These are phyloP conservation scores for Linnemannia exigua DNA, from an alignment of 192 early-diverging fungal species.

Conservation along the genomic window DNA sequence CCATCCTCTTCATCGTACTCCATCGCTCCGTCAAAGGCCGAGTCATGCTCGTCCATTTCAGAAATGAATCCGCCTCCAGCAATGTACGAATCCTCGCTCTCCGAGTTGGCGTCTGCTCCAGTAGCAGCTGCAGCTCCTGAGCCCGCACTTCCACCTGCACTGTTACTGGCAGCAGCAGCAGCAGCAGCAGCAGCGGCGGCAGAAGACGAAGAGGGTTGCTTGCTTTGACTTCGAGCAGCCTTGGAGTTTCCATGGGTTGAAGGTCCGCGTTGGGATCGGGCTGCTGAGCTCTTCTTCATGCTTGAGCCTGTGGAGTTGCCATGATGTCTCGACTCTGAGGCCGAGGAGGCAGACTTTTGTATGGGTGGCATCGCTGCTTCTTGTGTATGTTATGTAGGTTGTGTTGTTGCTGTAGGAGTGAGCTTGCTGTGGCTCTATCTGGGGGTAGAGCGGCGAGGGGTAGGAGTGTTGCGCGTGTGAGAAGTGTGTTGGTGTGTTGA, in stretches of 20 bases:
- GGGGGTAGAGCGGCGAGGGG: background rate
- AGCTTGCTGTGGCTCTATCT: background rate
- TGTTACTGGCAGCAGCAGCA: background rate
- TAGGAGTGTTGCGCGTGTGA: background rate
- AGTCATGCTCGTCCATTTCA: conserved; percentile 57
- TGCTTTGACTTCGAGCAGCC: conserved; percentile 5
- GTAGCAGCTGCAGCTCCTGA: background rate
- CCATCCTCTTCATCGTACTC: conserved; percentile 55
- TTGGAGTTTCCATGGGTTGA: conserved; percentile 2
- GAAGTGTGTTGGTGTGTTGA: too few relatives aligned
- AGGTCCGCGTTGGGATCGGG: background rate
- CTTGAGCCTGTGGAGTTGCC: background rate
- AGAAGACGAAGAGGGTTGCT: background rate
- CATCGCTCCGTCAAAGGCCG: conserved; percentile 51
- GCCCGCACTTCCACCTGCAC: background rate
- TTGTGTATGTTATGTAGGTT: background rate
- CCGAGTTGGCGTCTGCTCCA: conserved; percentile 17
- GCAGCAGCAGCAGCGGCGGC: background rate
- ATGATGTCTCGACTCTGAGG: conserved; percentile 12
- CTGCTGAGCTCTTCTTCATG: background rate
- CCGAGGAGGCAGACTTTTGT: conserved; percentile 10
- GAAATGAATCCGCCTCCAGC: conserved; percentile 49
- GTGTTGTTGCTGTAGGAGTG: background rate
- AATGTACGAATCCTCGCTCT: conserved; percentile 47
- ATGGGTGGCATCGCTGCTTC: background rate